These are phyloP conservation scores for Coemansia sp. DNA, from an alignment of 192 early-diverging fungal genomes.

Conservation along the genomic window DNA sequence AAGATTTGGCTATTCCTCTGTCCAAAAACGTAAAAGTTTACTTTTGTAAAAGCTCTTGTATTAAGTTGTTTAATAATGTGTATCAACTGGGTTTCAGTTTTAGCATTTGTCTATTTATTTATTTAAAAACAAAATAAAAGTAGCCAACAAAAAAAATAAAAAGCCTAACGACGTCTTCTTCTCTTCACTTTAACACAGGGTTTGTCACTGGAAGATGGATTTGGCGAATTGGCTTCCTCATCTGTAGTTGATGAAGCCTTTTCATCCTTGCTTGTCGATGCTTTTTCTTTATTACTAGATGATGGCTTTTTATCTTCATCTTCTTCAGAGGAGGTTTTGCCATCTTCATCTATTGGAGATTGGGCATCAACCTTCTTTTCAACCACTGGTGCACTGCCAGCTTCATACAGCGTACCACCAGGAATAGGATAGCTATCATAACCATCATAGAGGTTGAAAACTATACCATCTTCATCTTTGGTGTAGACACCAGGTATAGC, in stretches of 20 bases:
- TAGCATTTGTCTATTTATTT: no score
- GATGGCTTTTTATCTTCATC: background rate
- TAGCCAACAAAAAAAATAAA: no score
- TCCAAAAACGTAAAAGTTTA: no score
- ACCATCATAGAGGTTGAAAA: background rate
- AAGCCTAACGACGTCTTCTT: no score
- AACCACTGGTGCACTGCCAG: background rate
- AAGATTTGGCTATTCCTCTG: no score
- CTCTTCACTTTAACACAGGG: no score
- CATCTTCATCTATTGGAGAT: background rate
- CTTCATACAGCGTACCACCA: background rate
- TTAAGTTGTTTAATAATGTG: no score
- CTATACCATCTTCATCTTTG: background rate
- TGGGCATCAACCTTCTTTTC: background rate
- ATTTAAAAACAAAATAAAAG: no score
- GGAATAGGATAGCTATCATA: constrained; percentile 8
- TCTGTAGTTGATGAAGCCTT: background rate
- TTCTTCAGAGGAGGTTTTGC: background rate
- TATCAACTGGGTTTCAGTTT: no score
- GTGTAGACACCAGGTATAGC: background rate
- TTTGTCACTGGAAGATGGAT: no score
- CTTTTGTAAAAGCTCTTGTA: no score
- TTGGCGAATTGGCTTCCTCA: background rate
- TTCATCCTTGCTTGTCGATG: background rate
- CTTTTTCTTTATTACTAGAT: background rate